phyloP scores from a whole-genome alignment of 202 grass and related monocot genomes.

The Setaria viridis region DNA sequence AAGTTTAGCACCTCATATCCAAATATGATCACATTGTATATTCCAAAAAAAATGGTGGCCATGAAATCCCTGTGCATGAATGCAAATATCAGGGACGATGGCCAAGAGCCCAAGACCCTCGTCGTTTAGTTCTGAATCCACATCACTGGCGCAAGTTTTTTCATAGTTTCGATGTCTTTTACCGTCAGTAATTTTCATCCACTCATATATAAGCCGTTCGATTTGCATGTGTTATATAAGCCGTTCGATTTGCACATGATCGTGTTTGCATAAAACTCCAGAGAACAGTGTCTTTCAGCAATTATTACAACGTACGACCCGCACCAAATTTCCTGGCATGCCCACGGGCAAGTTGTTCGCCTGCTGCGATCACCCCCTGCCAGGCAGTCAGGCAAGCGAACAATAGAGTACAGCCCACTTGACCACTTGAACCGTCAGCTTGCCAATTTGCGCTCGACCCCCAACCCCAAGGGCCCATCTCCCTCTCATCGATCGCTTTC shows the following conservation, averaged over 20 bases:
- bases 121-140: too few species aligned
- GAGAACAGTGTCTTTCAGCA: neutral
- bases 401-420: slow-evolving; percentile 13
- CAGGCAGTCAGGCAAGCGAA: neutral
- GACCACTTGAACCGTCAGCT: slow-evolving; percentile 29
- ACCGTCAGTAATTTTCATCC: neutral
- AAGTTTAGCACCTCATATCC: too few species aligned
- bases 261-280: neutral
- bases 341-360: slow-evolving; percentile 26
- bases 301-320: neutral
- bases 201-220: neutral
- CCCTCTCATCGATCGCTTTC: slow-evolving; percentile 6
- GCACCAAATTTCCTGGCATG: slow-evolving; percentile 9
- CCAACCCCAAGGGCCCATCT: neutral
- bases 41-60: neutral
- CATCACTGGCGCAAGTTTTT: too few species aligned
- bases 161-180: neutral
- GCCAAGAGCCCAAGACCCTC: too few species aligned
- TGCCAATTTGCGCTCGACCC: slow-evolving; percentile 27
- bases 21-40: neutral
- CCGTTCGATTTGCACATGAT: too few species aligned
- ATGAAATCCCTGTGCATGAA: neutral
- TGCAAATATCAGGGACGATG: neutral
- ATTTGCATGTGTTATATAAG: neutral
- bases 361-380: neutral